Conservation (phyloP, 768 basidiomycete genomes). For the Kwoniella sp. region DNA sequence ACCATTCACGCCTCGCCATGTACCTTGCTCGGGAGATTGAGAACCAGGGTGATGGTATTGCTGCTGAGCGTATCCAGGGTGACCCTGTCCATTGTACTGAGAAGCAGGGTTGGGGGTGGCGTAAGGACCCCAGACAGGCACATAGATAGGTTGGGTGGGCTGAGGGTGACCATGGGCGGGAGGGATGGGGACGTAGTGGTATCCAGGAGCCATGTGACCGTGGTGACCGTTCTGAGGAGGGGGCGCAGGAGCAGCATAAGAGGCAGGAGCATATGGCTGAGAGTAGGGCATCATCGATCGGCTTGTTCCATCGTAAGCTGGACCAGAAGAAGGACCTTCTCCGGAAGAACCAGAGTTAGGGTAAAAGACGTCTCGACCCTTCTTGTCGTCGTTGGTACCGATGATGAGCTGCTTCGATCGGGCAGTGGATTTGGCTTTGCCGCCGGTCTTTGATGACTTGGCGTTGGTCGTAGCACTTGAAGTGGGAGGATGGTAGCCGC, state of each 20-base stretch:
- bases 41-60: conserved; percentile 10
- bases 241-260: conserved; percentile 18
- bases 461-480: background rate
- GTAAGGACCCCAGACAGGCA: conserved; percentile 33
- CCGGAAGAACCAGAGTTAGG: conserved; percentile 18
- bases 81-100: background rate
- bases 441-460: conserved; percentile 15
- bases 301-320: conserved; percentile 41
- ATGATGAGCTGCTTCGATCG: conserved; percentile 45
- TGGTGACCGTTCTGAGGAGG: conserved; percentile 13
- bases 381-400: conserved; percentile 35
- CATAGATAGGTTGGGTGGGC: conserved; percentile 30
- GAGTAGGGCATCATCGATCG: conserved; percentile 26
- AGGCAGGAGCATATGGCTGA: conserved; percentile 7
- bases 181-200: conserved; percentile 44
- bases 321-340: conserved; percentile 43
- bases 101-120: background rate
- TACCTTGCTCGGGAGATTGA: conserved; percentile 11
- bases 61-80: conserved; percentile 15
- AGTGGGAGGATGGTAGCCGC: conserved; percentile 45
- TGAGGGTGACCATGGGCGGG: conserved; percentile 30
- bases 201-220: conserved; percentile 34
- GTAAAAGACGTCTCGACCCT: conserved; percentile 12
- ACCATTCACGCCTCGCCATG: conserved; percentile 12
- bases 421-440: conserved; percentile 46